phyloP scores from a whole-genome alignment of 2,329 filamentous ascomycete species.

The Lachnellula hyalina region DNA sequence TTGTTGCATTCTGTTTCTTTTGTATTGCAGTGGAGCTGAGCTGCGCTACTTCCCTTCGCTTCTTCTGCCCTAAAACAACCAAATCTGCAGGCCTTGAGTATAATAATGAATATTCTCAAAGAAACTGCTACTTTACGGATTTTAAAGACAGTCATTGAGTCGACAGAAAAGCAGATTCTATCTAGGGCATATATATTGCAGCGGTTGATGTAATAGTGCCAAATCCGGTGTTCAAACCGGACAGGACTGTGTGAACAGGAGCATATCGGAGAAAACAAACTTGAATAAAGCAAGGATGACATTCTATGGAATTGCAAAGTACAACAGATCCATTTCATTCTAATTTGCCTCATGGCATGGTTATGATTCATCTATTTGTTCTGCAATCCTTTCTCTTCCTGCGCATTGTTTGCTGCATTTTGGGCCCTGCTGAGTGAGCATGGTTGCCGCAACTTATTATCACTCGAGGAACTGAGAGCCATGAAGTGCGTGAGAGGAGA shows the following conservation, averaged over 20 bases:
- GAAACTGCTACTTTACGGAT: neutral
- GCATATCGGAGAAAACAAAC: conserved; percentile 8
- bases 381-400: neutral
- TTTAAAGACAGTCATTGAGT: neutral
- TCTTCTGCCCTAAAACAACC: conserved; percentile 8
- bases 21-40: conserved; percentile 11
- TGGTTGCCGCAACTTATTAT: neutral
- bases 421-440: conserved; percentile 6
- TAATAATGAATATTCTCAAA: conserved; percentile 8
- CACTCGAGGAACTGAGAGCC: neutral
- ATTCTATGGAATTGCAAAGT: conserved; percentile 19
- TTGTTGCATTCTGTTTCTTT: conserved; percentile 4
- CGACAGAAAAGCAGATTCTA: neutral
- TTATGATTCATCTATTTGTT: neutral
- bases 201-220: neutral
- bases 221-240: conserved; percentile 4
- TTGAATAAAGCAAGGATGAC: conserved; percentile 9
- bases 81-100: conserved; percentile 8
- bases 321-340: conserved; percentile 15
- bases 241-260: conserved; percentile 4
- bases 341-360: neutral
- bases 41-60: conserved; percentile 10
- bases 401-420: conserved; percentile 10
- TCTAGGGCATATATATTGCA: neutral
- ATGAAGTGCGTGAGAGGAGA: conserved; percentile 46